phyloP scores from a whole-genome alignment of 225 moss, liverwort and hornwort species.

The Pseudoscleropodium purum region DNA sequence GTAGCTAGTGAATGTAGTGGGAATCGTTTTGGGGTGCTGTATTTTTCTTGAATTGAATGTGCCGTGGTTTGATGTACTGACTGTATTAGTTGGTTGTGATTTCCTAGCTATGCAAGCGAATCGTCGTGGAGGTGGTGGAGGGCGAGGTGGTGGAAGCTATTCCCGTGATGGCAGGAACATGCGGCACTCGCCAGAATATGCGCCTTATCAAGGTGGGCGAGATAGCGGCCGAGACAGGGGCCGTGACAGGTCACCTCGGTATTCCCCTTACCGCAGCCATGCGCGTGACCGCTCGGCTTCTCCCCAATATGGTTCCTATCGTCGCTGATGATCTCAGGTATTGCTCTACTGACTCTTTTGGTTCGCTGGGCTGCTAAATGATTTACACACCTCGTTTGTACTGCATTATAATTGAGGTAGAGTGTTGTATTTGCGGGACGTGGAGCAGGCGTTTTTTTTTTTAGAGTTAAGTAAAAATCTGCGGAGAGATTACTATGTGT shows the following conservation, averaged over 20 bases:
- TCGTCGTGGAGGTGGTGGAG: constrained; percentile 76
- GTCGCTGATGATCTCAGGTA: constrained; percentile 48
- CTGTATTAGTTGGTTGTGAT: not conserved
- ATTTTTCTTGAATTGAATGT: not conserved
- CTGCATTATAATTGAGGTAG: not conserved
- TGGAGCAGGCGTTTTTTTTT: not conserved
- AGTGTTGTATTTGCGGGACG: not conserved
- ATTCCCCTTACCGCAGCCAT: constrained; percentile 91
- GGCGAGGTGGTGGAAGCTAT: constrained; percentile 72
- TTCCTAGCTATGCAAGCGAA: constrained; percentile 80
- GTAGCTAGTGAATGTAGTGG: too few relatives aligned
- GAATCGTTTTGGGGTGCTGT: not conserved
- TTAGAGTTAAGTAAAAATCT: not conserved
- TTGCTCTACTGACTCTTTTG: not conserved
- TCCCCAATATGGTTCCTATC: constrained; percentile 77
- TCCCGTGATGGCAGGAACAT: constrained; percentile 72
- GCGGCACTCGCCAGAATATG: constrained; percentile 88
- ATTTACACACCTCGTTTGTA: too few relatives aligned
- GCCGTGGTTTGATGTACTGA: not conserved
- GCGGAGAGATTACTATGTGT: not conserved
- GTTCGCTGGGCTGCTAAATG: too few relatives aligned
- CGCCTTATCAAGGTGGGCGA: constrained; percentile 79
- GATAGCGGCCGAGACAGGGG: constrained; percentile 51
- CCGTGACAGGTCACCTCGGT: constrained; percentile 64
- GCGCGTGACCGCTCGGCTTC: constrained; percentile 85